A percentile compares a stretch with the other conserved stretches of the same genome.
These are phyloP conservation scores for Penicillium palitans DNA, from an alignment of 2,329 filamentous ascomycete genomes.

Conservation along the genomic window DNA sequence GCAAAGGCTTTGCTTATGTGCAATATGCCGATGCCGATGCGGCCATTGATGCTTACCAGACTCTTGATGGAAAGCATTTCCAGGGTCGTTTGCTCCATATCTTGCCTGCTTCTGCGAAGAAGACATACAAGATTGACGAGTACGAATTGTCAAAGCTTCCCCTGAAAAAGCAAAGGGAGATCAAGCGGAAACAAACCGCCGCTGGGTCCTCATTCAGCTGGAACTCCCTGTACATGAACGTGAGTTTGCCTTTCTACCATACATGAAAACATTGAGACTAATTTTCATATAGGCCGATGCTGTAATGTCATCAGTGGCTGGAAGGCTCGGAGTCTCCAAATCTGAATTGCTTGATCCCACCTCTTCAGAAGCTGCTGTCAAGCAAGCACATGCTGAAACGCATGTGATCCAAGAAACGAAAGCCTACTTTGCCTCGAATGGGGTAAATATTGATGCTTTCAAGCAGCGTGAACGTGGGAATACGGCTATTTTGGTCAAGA, in stretches of 20 bases:
- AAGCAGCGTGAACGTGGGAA: constrained; percentile 82
- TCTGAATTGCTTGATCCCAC: constrained; percentile 93
- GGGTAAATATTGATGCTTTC: constrained; percentile 89
- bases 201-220: constrained; percentile 83
- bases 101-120: constrained; percentile 78
- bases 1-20: constrained; percentile 89
- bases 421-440: constrained; percentile 81
- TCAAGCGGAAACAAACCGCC: constrained; percentile 80
- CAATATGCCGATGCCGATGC: constrained; percentile 71
- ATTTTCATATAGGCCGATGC: constrained; percentile 62
- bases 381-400: constrained; percentile 95
- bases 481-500: constrained; percentile 86
- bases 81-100: constrained; percentile 92
- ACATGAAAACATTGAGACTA: constrained; percentile 15
- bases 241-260: constrained; percentile 42
- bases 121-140: constrained; percentile 79
- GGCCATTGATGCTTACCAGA: constrained; percentile 76
- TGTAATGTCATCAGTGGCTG: constrained; percentile 84
- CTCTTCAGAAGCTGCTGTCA: constrained; percentile 88
- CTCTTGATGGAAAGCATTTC: constrained; percentile 80
- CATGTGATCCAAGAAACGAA: constrained; percentile 96
- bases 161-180: constrained; percentile 88
- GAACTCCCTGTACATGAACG: constrained; percentile 99
- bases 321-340: constrained; percentile 84
- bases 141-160: constrained; percentile 87